Evolutionary conservation across 176 grass and related monocot genomes (phyloP).

Genomic region (Aegilops speltoides): DNA sequence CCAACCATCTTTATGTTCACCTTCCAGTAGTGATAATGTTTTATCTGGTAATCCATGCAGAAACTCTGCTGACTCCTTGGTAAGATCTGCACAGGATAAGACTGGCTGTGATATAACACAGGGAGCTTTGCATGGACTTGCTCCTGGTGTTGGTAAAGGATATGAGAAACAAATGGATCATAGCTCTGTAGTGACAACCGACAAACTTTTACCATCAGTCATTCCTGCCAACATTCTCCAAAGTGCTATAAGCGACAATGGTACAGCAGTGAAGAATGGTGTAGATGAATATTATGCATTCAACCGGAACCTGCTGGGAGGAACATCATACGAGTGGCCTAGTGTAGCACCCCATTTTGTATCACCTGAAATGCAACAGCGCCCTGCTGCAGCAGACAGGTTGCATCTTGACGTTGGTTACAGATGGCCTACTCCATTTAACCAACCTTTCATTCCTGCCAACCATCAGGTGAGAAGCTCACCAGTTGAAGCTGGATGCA

Average conservation of each 20-base stretch:
- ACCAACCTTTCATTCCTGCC: constrained; percentile 60
- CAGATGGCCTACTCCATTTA: constrained; percentile 63
- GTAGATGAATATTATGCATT: constrained; percentile 52
- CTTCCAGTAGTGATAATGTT: constrained; percentile 24
- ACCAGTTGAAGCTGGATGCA: constrained; percentile 55
- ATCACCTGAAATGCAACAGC: constrained; percentile 62
- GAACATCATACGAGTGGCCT: constrained; percentile 72
- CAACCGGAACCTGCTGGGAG: constrained; percentile 56
- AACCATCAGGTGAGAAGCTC: constrained; percentile 61
- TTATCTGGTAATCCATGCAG: constrained; percentile 28
- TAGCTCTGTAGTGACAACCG: constrained; percentile 30
- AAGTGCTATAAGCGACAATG: constrained; percentile 39
- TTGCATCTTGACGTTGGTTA: constrained; percentile 87
- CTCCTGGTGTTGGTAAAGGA: constrained; percentile 21
- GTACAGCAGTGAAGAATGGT: constrained; percentile 45
- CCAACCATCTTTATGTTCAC: constrained; percentile 35
- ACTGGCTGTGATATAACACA: constrained; percentile 21
- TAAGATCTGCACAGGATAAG: constrained; percentile 36
- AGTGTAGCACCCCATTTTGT: constrained; percentile 56
- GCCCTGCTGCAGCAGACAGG: constrained; percentile 65
- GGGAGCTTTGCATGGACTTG: background rate
- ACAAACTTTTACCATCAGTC: constrained; percentile 35
- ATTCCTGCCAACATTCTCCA: constrained; percentile 42
- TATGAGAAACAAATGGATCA: constrained; percentile 29
- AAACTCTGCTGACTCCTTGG: constrained; percentile 35